These are phyloP conservation scores for Lactarius tabidus DNA, from an alignment of 768 basidiomycete genomes.

Conservation along the genomic window DNA sequence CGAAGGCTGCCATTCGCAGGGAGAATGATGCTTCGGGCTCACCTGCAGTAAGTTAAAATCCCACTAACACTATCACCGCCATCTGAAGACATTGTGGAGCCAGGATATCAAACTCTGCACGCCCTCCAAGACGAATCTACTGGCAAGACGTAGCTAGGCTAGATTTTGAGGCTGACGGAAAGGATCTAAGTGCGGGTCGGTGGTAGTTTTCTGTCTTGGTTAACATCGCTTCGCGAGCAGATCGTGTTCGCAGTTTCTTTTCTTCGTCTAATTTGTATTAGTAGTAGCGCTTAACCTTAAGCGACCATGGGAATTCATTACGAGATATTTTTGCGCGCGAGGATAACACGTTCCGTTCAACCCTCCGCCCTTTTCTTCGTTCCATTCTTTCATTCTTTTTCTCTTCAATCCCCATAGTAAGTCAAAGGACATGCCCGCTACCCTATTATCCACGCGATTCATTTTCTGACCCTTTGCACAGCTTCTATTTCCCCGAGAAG, in stretches of 20 bases:
- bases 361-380: slow-evolving; percentile 38
- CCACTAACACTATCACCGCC: neutral
- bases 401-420: slow-evolving; percentile 28
- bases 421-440: slow-evolving; percentile 19
- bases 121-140: neutral
- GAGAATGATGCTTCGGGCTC: neutral
- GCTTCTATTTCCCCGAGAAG: slow-evolving; percentile 20
- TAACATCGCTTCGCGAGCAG: neutral
- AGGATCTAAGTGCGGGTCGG: neutral
- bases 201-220: neutral
- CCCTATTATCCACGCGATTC: slow-evolving; percentile 5
- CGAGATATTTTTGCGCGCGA: slow-evolving; percentile 18
- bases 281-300: neutral
- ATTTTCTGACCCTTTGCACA: slow-evolving; percentile 7
- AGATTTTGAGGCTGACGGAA: neutral
- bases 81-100: neutral
- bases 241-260: neutral
- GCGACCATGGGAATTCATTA: slow-evolving; percentile 17
- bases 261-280: neutral
- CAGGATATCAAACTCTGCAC: neutral
- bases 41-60: neutral
- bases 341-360: slow-evolving; percentile 29
- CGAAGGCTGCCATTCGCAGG: neutral
- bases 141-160: neutral
- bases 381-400: slow-evolving; percentile 35